Evolutionary conservation across 306 rosid species (phyloP), one percentile per base, ranked within the genome.

Genomic region (Parietaria judaica): DNA sequence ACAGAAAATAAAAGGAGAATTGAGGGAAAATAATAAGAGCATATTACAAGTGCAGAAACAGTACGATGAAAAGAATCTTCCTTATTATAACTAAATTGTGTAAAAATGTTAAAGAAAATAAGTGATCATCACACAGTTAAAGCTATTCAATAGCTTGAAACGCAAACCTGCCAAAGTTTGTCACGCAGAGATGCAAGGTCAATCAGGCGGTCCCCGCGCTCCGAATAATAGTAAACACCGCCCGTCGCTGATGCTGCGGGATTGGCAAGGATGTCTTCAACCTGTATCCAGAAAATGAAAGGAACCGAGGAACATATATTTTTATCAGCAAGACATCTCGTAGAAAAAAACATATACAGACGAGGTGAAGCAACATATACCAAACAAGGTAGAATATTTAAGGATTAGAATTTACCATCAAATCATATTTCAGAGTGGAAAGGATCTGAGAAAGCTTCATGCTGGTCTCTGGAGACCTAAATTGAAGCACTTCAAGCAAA

Each of bases 191-290:
- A 80, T 49, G 90, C 75, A 15, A 92, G 88, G 67, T 88, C 96
- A 72, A 92, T 88, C 47, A 92, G 76, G 53, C 98, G 83, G 69
- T 92, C 98, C 61, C 95, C 96, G 65, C 98, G 83, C 86, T 92
- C 98, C 43, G 98, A 88, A 78, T 84, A 92, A 72, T 84, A 88
- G 78, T 86, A 84, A 62, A 92, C 81, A 76, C 90, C 90, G 54
- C 92, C 95, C 76, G 80, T 92, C 66, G 84, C 86, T 64, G 90
- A 84, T 72, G 77, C 88, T 63, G 86, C 81, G 16, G 95, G 83
- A 79, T 85, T 83, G 51, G 77, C 80, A 52, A 88, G 84, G 60
- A 92, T 70, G 35, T 92, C 95, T 64, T 88, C 89, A 9, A 72
- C 91, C 98, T 92, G 74, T 36, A 78, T 61, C 64, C 49, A 50